Conservation (phyloP, 2,329 filamentous ascomycete genomes). For the Cordyceps fumosorosea region DNA sequence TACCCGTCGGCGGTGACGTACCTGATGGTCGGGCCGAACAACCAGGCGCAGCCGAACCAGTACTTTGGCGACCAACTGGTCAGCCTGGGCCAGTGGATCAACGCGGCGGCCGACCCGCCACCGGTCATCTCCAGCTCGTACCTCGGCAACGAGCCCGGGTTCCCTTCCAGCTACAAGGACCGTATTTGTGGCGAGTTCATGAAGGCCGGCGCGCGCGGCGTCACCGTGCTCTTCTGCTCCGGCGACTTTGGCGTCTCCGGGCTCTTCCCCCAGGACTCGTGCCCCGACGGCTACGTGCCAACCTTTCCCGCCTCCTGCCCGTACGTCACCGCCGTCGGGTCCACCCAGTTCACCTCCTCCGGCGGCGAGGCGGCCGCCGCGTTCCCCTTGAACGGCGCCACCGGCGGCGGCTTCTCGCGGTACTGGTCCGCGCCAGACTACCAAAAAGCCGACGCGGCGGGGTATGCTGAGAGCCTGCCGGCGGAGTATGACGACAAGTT, state of each 20-base stretch:
- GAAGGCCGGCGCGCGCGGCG: slow-evolving; percentile 46
- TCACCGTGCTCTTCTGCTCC: slow-evolving; percentile 41
- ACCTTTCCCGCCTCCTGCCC: slow-evolving; percentile 37
- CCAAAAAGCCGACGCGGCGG: slow-evolving; percentile 34
- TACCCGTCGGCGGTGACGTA: slow-evolving; percentile 13
- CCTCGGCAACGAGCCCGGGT: slow-evolving; percentile 42
- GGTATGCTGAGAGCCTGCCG: slow-evolving; percentile 31
- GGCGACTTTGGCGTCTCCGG: slow-evolving; percentile 17
- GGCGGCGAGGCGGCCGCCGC: slow-evolving; percentile 39
- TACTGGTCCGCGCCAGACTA: slow-evolving; percentile 42
- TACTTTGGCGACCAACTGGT: slow-evolving; percentile 7
- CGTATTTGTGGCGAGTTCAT: slow-evolving; percentile 50
- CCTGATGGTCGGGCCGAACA: slow-evolving; percentile 7
- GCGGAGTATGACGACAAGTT: slow-evolving; percentile 31
- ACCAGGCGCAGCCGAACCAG: background rate
- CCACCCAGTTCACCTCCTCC: slow-evolving; percentile 36
- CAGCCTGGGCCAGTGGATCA: slow-evolving; percentile 6
- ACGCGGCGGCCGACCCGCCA: background rate
- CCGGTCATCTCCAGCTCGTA: slow-evolving; percentile 47
- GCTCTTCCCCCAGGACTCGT: slow-evolving; percentile 15
- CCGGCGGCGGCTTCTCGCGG: slow-evolving; percentile 43
- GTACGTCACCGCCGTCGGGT: slow-evolving; percentile 44
- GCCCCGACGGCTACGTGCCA: slow-evolving; percentile 24
- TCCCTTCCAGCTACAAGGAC: slow-evolving; percentile 16
- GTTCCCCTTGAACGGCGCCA: slow-evolving; percentile 36